Evolutionary conservation across 192 early-diverging fungal genomes (phyloP).

Genomic region (Mortierella hygrophila): DNA sequence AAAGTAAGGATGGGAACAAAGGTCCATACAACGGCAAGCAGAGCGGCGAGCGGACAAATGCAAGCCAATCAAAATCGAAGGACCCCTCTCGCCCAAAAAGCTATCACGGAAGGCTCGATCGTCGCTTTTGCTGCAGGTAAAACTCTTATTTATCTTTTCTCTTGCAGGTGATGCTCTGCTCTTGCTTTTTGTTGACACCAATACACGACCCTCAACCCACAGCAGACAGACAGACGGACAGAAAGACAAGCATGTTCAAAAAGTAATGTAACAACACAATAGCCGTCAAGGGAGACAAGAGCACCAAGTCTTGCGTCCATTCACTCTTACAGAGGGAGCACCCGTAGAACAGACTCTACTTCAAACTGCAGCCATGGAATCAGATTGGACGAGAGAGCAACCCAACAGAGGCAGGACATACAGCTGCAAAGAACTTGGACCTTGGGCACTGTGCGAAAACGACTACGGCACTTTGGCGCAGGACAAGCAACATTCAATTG

Average conservation of each 20-base stretch:
- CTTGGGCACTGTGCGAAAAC: not conserved
- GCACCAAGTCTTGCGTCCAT: not conserved
- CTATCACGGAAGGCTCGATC: conserved; percentile 11
- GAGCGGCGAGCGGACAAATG: not conserved
- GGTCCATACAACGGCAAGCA: not conserved
- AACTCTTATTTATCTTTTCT: not conserved
- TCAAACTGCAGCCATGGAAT: not conserved
- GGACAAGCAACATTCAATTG: not conserved
- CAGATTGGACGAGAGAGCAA: not conserved
- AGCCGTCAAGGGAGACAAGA: not conserved
- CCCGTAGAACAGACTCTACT: not conserved
- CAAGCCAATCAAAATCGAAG: not conserved
- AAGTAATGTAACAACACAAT: conserved; percentile 56
- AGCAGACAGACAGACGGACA: not conserved
- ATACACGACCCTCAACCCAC: not conserved
- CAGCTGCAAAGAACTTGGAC: not conserved
- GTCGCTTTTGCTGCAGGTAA: conserved; percentile 22
- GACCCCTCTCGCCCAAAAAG: not conserved
- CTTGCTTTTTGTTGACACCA: not conserved
- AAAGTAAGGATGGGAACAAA: not conserved
- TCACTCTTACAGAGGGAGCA: not conserved
- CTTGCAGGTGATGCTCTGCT: not conserved
- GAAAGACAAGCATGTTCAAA: conserved; percentile 68
- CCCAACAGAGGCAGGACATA: not conserved
- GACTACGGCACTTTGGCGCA: not conserved